Percentiles rank a stretch among this genome's conserved stretches.
phyloP scores from a whole-genome alignment of 257 asterid genomes.

The Ocimum tenuiflorum region DNA sequence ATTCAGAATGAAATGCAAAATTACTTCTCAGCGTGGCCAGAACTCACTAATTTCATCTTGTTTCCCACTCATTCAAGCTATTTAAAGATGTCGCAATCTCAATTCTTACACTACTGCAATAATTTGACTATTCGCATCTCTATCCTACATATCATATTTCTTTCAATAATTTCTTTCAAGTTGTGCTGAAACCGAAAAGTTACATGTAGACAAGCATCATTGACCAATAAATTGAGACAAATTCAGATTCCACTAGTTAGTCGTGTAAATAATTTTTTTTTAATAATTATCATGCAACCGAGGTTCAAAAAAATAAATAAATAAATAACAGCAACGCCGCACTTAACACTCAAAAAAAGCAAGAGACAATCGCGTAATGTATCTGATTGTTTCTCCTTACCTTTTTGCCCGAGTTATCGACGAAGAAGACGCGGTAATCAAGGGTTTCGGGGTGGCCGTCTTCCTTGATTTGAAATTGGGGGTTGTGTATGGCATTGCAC shows the following conservation, averaged over 20 bases:
- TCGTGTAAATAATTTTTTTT: too few relatives aligned
- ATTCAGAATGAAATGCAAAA: not conserved
- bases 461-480: constrained; percentile 57
- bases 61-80: not conserved
- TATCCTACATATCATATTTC: not conserved
- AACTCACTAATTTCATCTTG: not conserved
- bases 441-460: constrained; percentile 90
- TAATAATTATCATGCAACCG: too few relatives aligned
- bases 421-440: constrained; percentile 79
- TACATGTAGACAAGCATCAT: not conserved
- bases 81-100: not conserved
- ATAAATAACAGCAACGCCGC: too few relatives aligned
- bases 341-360: too few relatives aligned
- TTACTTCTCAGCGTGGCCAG: not conserved
- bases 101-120: not conserved
- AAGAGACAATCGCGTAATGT: not conserved
- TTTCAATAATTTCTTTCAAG: not conserved
- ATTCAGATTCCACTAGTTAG: too few relatives aligned
- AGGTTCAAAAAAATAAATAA: too few relatives aligned
- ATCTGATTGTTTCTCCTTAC: constrained; percentile 12
- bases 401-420: constrained; percentile 78
- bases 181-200: not conserved
- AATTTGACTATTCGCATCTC: not conserved
- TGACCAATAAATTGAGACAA: not conserved
- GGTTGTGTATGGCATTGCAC: constrained; percentile 74